phyloP scores from a whole-genome alignment of 2,329 filamentous ascomycete species.

The Trichoderma sp. region DNA sequence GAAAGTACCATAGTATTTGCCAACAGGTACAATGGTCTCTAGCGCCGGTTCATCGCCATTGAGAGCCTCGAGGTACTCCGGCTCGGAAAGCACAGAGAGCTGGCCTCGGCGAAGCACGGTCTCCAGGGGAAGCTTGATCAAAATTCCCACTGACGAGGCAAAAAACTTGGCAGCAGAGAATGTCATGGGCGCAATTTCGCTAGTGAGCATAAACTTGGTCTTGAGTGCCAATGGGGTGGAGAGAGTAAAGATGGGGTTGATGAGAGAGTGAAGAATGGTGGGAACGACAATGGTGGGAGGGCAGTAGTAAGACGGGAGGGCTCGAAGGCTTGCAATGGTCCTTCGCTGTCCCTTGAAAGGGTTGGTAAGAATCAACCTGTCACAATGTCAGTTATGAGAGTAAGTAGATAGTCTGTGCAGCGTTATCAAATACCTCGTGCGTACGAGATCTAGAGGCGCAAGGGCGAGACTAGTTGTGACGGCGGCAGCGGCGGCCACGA shows the following conservation, averaged over 20 bases:
- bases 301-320: constrained; percentile 74
- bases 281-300: constrained; percentile 69
- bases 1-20: constrained; percentile 79
- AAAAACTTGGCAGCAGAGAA: constrained; percentile 83
- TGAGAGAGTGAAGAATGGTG: constrained; percentile 80
- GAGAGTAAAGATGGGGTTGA: constrained; percentile 78
- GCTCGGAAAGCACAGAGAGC: constrained; percentile 63
- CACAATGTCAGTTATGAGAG: constrained; percentile 29
- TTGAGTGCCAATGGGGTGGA: constrained; percentile 83
- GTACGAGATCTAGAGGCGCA: constrained; percentile 82
- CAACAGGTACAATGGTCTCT: constrained; percentile 75
- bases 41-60: constrained; percentile 43
- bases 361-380: constrained; percentile 76
- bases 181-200: constrained; percentile 71
- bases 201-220: constrained; percentile 79
- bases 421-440: constrained; percentile 55
- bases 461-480: constrained; percentile 75
- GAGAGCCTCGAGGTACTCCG: constrained; percentile 49
- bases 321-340: constrained; percentile 72
- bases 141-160: constrained; percentile 74
- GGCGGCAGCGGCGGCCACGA: constrained; percentile 63
- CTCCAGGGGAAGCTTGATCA: constrained; percentile 85
- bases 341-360: constrained; percentile 71
- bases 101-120: constrained; percentile 88
- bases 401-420: not conserved